Percentiles rank a stretch among this genome's conserved stretches.
Conservation (phyloP, 371 early-diverging fungal genomes). For the Mortierella sp. region DNA sequence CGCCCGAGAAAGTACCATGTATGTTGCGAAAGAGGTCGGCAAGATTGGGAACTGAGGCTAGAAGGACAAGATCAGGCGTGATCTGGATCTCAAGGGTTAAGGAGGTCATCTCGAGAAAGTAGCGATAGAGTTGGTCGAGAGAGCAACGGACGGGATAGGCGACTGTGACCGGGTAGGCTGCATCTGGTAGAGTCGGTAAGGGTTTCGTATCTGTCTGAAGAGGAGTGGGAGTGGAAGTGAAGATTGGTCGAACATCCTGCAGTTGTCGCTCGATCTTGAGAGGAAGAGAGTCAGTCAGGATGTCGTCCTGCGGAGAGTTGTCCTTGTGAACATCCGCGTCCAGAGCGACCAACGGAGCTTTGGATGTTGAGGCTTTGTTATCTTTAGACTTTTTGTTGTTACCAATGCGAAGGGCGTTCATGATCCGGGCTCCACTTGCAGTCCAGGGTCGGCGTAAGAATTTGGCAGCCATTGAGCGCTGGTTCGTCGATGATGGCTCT, state of each 20-base stretch:
- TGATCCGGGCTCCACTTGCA: constrained; percentile 33
- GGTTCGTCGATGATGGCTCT: constrained; percentile 8
- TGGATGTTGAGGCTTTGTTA: background rate
- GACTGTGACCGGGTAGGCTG: constrained; percentile 42
- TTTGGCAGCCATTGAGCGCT: constrained; percentile 16
- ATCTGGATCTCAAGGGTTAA: constrained; percentile 46
- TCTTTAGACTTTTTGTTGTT: constrained; percentile 22
- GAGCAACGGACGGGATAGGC: constrained; percentile 52
- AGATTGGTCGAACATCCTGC: background rate
- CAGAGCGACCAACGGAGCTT: background rate
- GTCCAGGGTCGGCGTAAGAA: constrained; percentile 36
- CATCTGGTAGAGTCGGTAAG: constrained; percentile 40
- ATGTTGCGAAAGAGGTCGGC: constrained; percentile 42
- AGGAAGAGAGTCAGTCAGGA: background rate
- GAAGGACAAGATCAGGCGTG: constrained; percentile 28
- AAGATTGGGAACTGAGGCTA: constrained; percentile 41
- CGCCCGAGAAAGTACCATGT: constrained; percentile 51
- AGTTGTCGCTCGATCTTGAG: background rate
- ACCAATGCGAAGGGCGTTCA: constrained; percentile 27
- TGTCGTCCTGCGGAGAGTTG: background rate
- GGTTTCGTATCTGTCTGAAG: constrained; percentile 25
- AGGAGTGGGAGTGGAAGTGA: background rate
- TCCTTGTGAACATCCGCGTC: background rate
- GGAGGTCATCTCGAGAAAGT: constrained; percentile 42
- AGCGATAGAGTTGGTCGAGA: constrained; percentile 36